Evolutionary conservation across 2,329 filamentous ascomycete genomes (phyloP), one percentile per base, ranked within the genome.

Genomic region (Colletotrichum orbiculare): DNA sequence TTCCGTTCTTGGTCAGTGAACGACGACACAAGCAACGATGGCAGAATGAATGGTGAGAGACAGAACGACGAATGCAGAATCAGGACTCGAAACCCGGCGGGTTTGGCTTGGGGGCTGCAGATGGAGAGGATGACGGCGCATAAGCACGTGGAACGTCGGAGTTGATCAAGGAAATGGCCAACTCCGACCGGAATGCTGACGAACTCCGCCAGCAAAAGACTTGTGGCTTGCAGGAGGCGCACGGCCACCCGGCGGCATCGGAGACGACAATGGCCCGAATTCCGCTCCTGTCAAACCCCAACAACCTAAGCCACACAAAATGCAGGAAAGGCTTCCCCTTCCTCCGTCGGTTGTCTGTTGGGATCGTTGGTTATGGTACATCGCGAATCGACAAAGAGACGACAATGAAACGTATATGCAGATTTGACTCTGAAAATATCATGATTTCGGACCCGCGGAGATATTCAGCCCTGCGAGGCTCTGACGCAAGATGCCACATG

Each of bases 21-120:
- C 15, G 25, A 50, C 34, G 13, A 41, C 8, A 17, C n/a, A 37
- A 33, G n/a, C 12, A 43, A 35, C 7, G 34, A 34, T 11, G 41
- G 12, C 35, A 37, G 47, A 41, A 53, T 33, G 46, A 4, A 25
- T 34, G 39, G n/a, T 50, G 49, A 17, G 34, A 39, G 54, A 53
- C 54, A 45, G n/a, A 41, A 52, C 35, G 17, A 54, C 25, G 34
- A 49, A 43, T 8, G 34, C 4, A 55, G 11, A 37, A 25, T 34
- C 17, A 35, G 39, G 6, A 15, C 12, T 9, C 46, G 62, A 65
- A 65, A 43, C 34, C 58, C 62, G 46, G 35, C 62, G 58, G 62
- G 17, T 41, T 65, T 65, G 45, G 55, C 9, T 8, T 41, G 1
- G 47, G 47, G 54, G 47, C 33, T 39, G 41, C 34, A 4, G 56